Percentiles rank a stretch among this genome's conserved stretches.
Conservation (phyloP, 2,329 filamentous ascomycete species). For the Pseudogymnoascus pannorum region DNA sequence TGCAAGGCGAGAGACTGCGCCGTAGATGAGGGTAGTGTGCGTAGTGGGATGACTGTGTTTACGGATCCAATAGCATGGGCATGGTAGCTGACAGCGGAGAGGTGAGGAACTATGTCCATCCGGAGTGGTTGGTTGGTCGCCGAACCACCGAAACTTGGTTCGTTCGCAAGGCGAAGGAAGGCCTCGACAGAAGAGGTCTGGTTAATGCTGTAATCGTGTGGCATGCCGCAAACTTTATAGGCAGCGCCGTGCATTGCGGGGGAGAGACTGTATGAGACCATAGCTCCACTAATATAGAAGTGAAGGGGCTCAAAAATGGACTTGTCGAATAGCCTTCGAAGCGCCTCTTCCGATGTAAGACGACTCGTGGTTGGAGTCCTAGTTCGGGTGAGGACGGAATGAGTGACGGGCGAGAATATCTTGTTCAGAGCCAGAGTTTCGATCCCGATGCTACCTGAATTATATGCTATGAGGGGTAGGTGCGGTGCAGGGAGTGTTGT, state of each 20-base stretch:
- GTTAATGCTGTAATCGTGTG: slow-evolving; percentile 58
- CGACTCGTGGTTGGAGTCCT: background rate
- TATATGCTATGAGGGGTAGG: slow-evolving; percentile 42
- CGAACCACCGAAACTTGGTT: slow-evolving; percentile 63
- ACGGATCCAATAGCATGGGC: slow-evolving; percentile 69
- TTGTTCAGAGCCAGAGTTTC: slow-evolving; percentile 50
- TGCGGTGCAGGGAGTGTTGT: slow-evolving; percentile 18
- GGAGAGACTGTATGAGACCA: slow-evolving; percentile 64
- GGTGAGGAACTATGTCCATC: slow-evolving; percentile 58
- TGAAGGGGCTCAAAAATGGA: slow-evolving; percentile 63
- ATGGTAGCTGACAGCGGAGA: slow-evolving; percentile 62
- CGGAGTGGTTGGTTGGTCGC: slow-evolving; percentile 69
- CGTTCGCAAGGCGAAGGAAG: slow-evolving; percentile 55
- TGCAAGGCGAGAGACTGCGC: slow-evolving; percentile 26
- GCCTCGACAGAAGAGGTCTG: slow-evolving; percentile 56
- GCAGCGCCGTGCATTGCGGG: slow-evolving; percentile 73
- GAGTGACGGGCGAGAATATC: slow-evolving; percentile 48
- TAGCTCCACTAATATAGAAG: slow-evolving; percentile 67
- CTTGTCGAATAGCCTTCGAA: slow-evolving; percentile 56
- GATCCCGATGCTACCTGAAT: slow-evolving; percentile 46
- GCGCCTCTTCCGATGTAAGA: slow-evolving; percentile 41
- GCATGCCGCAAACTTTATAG: slow-evolving; percentile 58
- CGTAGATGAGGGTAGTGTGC: slow-evolving; percentile 47
- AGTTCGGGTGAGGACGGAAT: slow-evolving; percentile 30
- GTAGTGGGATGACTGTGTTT: slow-evolving; percentile 68